Evolutionary conservation across 2,329 filamentous ascomycete genomes (phyloP).

Genomic region (Moelleriella libera): DNA sequence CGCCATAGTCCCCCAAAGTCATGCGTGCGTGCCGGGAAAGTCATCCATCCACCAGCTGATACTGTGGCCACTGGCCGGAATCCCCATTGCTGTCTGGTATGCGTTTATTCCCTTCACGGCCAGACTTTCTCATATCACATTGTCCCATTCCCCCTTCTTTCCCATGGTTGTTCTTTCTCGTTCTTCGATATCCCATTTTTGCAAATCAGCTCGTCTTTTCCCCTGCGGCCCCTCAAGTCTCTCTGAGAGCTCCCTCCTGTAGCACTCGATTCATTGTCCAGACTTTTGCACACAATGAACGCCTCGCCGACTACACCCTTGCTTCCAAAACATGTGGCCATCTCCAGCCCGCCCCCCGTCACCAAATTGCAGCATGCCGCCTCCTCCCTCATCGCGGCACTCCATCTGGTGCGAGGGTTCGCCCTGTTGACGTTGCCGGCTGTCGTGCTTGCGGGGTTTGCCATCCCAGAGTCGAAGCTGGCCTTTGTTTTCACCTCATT

Average conservation of each 20-base stretch:
- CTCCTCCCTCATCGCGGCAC: conserved; percentile 10
- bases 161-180: neutral
- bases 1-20: no score
- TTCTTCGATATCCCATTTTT: neutral
- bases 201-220: neutral
- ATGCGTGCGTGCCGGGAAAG: no score
- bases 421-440: conserved; percentile 13
- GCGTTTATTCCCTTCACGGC: neutral
- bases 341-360: conserved; percentile 1
- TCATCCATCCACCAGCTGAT: no score
- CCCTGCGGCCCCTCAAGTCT: neutral
- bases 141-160: neutral
- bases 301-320: conserved; percentile 4
- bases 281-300: neutral
- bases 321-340: neutral
- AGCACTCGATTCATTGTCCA: no score
- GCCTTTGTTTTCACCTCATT: conserved; percentile 16
- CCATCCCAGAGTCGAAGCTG: conserved; percentile 12
- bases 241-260: no score
- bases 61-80: conserved; percentile 1
- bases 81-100: neutral
- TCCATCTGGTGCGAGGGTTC: conserved; percentile 15
- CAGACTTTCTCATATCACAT: no score
- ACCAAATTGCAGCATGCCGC: conserved; percentile 10
- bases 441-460: conserved; percentile 15